Evolutionary conservation across 768 basidiomycete genomes (phyloP).

Genomic region (Mycena maculata): DNA sequence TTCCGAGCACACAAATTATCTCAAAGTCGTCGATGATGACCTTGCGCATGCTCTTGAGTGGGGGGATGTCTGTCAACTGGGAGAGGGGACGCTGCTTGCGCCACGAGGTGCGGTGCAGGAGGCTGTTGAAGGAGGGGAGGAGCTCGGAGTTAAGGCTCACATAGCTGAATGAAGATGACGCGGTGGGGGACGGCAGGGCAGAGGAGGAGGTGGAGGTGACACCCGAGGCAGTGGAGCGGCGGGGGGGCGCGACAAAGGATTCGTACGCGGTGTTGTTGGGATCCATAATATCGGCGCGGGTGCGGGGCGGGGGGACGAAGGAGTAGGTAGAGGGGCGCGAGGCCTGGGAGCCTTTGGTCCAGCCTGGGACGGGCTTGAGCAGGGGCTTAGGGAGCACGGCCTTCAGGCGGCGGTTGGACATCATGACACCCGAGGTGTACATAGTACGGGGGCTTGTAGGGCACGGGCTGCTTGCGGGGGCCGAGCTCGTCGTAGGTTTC

Average conservation of each 20-base stretch:
- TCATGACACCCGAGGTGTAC: constrained; percentile 74
- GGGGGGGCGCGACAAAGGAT: constrained; percentile 64
- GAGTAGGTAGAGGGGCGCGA: constrained; percentile 76
- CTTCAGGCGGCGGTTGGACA: constrained; percentile 70
- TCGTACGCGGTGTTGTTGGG: constrained; percentile 50
- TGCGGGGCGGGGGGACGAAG: constrained; percentile 55
- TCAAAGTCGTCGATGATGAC: constrained; percentile 93
- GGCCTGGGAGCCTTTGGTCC: constrained; percentile 73
- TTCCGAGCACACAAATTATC: constrained; percentile 95
- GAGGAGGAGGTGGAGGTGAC: constrained; percentile 53
- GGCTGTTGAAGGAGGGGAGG: constrained; percentile 46
- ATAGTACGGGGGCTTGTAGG: constrained; percentile 50
- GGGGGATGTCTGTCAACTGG: no score
- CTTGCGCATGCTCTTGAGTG: constrained; percentile 72
- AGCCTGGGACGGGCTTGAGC: constrained; percentile 66
- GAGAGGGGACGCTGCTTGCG: constrained; percentile 36
- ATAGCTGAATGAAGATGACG: constrained; percentile 48
- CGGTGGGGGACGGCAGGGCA: constrained; percentile 49
- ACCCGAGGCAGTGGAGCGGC: constrained; percentile 57
- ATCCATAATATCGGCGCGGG: constrained; percentile 45
- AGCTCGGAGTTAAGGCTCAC: constrained; percentile 55
- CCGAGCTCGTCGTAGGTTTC: constrained; percentile 47
- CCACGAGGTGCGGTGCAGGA: constrained; percentile 54
- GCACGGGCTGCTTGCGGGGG: constrained; percentile 15
- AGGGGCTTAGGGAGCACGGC: constrained; percentile 55